Evolutionary conservation across 345 rosid genomes (phyloP).

Genomic region (Camelina sativa): DNA sequence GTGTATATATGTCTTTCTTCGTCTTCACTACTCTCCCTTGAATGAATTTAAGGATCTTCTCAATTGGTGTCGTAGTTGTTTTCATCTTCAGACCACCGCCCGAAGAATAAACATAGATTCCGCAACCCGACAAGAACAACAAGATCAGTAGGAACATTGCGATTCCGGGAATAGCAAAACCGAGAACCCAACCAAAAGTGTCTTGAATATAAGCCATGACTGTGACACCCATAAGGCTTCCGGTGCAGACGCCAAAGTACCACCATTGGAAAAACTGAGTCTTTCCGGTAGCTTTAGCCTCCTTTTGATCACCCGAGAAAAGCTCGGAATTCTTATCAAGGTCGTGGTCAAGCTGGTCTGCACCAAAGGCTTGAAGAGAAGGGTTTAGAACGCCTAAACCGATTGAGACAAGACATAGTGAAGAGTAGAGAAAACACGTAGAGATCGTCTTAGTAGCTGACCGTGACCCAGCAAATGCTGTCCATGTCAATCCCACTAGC

Average conservation of each 20-base stretch:
- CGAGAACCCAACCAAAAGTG: slow-evolving; percentile 86
- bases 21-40: slow-evolving; percentile 45
- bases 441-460: slow-evolving; percentile 55
- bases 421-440: slow-evolving; percentile 62
- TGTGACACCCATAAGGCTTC: slow-evolving; percentile 88
- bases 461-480: slow-evolving; percentile 67
- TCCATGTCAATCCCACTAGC: slow-evolving; percentile 78
- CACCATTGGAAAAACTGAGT: slow-evolving; percentile 82
- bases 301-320: slow-evolving; percentile 49
- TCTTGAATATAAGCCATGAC: slow-evolving; percentile 90
- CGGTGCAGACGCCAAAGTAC: slow-evolving; percentile 86
- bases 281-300: slow-evolving; percentile 55
- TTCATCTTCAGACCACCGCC: slow-evolving; percentile 22
- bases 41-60: slow-evolving; percentile 44
- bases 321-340: slow-evolving; percentile 51
- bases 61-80: slow-evolving; percentile 37
- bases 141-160: slow-evolving; percentile 58
- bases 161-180: slow-evolving; percentile 79
- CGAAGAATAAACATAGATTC: slow-evolving; percentile 52
- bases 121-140: slow-evolving; percentile 62
- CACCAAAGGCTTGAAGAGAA: slow-evolving; percentile 91
- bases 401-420: slow-evolving; percentile 74
- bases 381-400: slow-evolving; percentile 91
- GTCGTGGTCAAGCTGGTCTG: slow-evolving; percentile 68
- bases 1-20: slow-evolving; percentile 44